These are phyloP conservation scores for Heliocybe sulcata DNA, from an alignment of 1,284 basidiomycete genomes.

Conservation along the genomic window DNA sequence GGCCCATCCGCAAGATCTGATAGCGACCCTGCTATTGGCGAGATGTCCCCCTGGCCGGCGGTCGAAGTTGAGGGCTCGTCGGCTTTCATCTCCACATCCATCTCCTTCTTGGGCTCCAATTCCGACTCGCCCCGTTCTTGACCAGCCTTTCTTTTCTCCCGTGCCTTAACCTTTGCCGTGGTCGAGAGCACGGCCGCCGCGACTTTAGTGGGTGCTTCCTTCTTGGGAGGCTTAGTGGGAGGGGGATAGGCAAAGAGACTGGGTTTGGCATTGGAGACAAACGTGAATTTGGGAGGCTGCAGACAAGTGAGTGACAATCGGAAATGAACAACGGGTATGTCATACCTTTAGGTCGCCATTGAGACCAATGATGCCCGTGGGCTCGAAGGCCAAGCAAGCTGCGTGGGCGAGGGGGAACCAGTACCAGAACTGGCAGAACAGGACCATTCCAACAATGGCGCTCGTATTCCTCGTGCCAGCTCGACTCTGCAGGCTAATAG, in stretches of 20 bases:
- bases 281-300: slow-evolving; percentile 86
- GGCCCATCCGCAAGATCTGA: slow-evolving; percentile 39
- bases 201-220: slow-evolving; percentile 85
- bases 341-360: slow-evolving; percentile 77
- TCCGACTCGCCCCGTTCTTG: slow-evolving; percentile 75
- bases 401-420: slow-evolving; percentile 98
- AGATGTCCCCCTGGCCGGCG: slow-evolving; percentile 44
- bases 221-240: slow-evolving; percentile 80
- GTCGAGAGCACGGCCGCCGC: slow-evolving; percentile 92
- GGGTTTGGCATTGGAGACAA: slow-evolving; percentile 81
- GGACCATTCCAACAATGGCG: slow-evolving; percentile 90
- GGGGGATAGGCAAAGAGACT: slow-evolving; percentile 88
- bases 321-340: slow-evolving; percentile 4
- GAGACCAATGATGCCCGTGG: slow-evolving; percentile 89
- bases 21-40: slow-evolving; percentile 44
- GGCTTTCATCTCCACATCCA: slow-evolving; percentile 68
- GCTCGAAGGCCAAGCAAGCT: slow-evolving; percentile 85
- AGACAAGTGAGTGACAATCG: slow-evolving; percentile 3
- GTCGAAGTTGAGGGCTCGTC: slow-evolving; percentile 37
- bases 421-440: slow-evolving; percentile 99
- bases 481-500: slow-evolving; percentile 86
- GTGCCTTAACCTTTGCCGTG: slow-evolving; percentile 88
- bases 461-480: slow-evolving; percentile 88
- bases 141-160: slow-evolving; percentile 84
- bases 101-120: slow-evolving; percentile 48